A percentile compares a stretch with the other conserved stretches of the same genome.
These are phyloP conservation scores for Moesziomyces parantarcticus DNA, from an alignment of 1,284 basidiomycete genomes.

Conservation along the genomic window DNA sequence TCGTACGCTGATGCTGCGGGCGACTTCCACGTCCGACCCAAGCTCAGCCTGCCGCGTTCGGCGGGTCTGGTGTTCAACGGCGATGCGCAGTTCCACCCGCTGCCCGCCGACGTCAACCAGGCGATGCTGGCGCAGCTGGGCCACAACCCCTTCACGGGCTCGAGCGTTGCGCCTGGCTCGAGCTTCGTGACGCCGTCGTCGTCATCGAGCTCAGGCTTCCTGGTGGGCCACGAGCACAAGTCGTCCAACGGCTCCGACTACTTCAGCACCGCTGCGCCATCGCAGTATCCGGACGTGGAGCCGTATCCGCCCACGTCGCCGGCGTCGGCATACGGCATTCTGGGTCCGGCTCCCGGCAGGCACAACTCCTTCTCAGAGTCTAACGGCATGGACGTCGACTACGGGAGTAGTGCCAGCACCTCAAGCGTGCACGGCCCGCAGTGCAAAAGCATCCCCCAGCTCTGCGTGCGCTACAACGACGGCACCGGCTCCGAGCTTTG, in stretches of 20 bases:
- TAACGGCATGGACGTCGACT: slow-evolving; percentile 42
- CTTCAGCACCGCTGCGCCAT: slow-evolving; percentile 15
- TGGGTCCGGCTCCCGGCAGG: slow-evolving; percentile 29
- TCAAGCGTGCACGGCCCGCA: slow-evolving; percentile 37
- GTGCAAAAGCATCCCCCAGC: slow-evolving; percentile 59
- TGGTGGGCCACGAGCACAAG: slow-evolving; percentile 24
- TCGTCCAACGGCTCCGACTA: slow-evolving; percentile 29
- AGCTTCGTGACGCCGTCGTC: slow-evolving; percentile 27
- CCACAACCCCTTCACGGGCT: slow-evolving; percentile 20
- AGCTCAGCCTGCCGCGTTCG: slow-evolving; percentile 35
- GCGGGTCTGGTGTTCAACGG: slow-evolving; percentile 31
- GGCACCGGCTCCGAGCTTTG: slow-evolving; percentile 53
- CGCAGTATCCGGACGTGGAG: slow-evolving; percentile 28
- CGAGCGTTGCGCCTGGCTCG: background rate
- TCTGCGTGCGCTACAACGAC: slow-evolving; percentile 53
- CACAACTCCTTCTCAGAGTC: slow-evolving; percentile 6
- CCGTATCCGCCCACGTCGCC: slow-evolving; percentile 35
- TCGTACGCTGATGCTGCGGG: slow-evolving; percentile 3
- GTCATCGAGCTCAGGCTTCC: slow-evolving; percentile 15
- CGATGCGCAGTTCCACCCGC: slow-evolving; percentile 50
- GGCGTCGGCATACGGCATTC: slow-evolving; percentile 27
- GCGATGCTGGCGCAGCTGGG: slow-evolving; percentile 50
- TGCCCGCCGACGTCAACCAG: slow-evolving; percentile 48
- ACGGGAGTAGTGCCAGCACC: slow-evolving; percentile 11
- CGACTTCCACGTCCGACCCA: slow-evolving; percentile 25